Evolutionary conservation across 1,284 basidiomycete species (phyloP).

Genomic region (Malassezia equina): DNA sequence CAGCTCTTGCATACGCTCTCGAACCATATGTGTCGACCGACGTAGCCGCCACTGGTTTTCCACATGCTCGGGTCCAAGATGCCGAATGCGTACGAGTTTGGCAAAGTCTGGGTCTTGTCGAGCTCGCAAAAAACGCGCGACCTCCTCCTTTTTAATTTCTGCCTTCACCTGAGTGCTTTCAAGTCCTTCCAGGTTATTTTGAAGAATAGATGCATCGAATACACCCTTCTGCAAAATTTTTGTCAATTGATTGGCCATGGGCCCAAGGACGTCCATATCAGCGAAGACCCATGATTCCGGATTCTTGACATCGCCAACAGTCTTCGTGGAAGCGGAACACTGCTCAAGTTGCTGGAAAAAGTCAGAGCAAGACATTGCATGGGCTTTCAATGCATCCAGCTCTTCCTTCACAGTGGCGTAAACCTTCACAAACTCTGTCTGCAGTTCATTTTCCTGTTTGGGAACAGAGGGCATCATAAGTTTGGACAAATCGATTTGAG

Average conservation of each 20-base stretch:
- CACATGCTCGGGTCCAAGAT: constrained; percentile 76
- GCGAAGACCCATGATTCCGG: constrained; percentile 47
- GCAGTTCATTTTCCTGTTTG: constrained; percentile 30
- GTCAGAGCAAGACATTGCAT: constrained; percentile 26
- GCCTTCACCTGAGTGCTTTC: constrained; percentile 52
- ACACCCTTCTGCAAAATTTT: constrained; percentile 32
- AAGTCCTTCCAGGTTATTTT: constrained; percentile 47
- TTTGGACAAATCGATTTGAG: constrained; percentile 1
- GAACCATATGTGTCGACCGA: constrained; percentile 60
- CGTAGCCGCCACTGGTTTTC: constrained; percentile 69
- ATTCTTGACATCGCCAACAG: constrained; percentile 28
- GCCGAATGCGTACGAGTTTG: constrained; percentile 65
- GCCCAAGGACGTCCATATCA: constrained; percentile 38
- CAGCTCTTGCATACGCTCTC: constrained; percentile 64
- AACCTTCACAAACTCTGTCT: constrained; percentile 38
- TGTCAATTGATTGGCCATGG: constrained; percentile 28
- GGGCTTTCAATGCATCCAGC: constrained; percentile 30
- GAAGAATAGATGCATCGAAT: background rate
- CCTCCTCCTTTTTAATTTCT: constrained; percentile 44
- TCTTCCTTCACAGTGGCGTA: constrained; percentile 49
- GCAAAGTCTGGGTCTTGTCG: constrained; percentile 66
- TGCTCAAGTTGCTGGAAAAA: constrained; percentile 43
- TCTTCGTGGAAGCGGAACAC: constrained; percentile 20
- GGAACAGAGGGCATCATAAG: background rate
- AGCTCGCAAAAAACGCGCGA: constrained; percentile 60